Conservation (phyloP, 2,329 filamentous ascomycete genomes). For the Paracoccidioides brasiliensis region DNA sequence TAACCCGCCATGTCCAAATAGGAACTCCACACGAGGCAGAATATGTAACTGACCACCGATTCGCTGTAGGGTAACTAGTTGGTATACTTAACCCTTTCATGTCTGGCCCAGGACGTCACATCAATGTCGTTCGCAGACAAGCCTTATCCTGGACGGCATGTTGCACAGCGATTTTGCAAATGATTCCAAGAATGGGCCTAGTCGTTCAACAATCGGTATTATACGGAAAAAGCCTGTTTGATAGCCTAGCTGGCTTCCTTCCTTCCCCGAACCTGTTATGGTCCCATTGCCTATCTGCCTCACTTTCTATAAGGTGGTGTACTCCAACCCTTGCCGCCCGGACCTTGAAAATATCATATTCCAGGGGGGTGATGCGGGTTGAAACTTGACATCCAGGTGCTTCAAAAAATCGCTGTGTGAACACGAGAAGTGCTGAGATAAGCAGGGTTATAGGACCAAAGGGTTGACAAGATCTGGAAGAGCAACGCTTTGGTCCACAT, state of each 20-base stretch:
- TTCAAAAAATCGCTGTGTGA: constrained; percentile 5
- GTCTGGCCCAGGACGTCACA: background rate
- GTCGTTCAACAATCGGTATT: constrained; percentile 3
- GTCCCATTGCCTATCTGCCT: constrained; percentile 3
- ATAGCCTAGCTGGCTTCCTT: background rate
- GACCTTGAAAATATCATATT: constrained; percentile 5
- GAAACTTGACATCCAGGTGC: constrained; percentile 3
- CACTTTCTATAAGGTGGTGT: background rate
- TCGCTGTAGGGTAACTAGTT: background rate
- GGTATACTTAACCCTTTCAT: background rate
- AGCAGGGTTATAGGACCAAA: constrained; percentile 3
- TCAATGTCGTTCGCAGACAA: constrained; percentile 1
- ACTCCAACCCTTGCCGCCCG: constrained; percentile 1
- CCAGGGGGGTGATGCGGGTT: constrained; percentile 5
- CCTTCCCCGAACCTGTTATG: background rate
- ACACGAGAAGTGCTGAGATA: constrained; percentile 3
- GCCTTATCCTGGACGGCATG: constrained; percentile 4
- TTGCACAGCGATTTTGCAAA: constrained; percentile 7
- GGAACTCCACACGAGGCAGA: background rate
- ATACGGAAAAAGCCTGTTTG: constrained; percentile 4
- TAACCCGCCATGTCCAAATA: constrained; percentile 4
- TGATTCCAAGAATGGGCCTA: constrained; percentile 6
- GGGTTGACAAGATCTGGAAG: constrained; percentile 4
- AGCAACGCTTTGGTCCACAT: background rate
- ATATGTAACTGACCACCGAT: constrained; percentile 6